phyloP scores from a whole-genome alignment of 768 basidiomycete species.

The Amyloporia xantha region DNA sequence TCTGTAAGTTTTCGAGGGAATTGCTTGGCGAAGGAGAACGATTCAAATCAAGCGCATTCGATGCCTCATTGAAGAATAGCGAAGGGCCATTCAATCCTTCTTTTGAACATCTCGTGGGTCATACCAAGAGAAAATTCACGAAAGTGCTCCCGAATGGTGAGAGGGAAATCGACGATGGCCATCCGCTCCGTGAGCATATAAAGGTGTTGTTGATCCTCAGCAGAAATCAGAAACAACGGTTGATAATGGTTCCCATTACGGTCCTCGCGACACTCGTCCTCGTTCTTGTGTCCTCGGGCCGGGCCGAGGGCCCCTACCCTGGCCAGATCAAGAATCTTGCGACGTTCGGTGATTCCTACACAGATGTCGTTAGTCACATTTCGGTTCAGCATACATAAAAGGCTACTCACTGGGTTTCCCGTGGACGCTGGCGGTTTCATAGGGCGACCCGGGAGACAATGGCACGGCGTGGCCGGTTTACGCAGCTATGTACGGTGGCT shows the following conservation, averaged over 20 bases:
- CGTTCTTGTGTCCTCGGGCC: too few relatives aligned
- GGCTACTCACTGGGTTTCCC: neutral
- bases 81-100: too few relatives aligned
- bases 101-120: too few relatives aligned
- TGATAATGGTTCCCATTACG: too few relatives aligned
- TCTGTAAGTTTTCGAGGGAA: too few relatives aligned
- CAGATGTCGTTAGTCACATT: constrained; percentile 33
- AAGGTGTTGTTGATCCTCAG: neutral
- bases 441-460: constrained; percentile 26
- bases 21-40: too few relatives aligned
- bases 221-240: neutral
- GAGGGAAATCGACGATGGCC: neutral
- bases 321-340: constrained; percentile 56
- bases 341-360: constrained; percentile 63
- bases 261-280: neutral
- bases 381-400: neutral
- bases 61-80: too few relatives aligned
- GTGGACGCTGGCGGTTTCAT: too few relatives aligned
- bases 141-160: neutral
- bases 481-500: constrained; percentile 47
- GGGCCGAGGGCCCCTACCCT: constrained; percentile 17
- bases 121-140: too few relatives aligned
- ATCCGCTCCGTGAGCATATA: neutral
- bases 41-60: too few relatives aligned
- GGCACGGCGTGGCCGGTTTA: constrained; percentile 57